A percentile compares a stretch with the other conserved stretches of the same genome.
Evolutionary conservation across 208 protist genomes (phyloP).

Genomic region (Strigomonas culicis): DNA sequence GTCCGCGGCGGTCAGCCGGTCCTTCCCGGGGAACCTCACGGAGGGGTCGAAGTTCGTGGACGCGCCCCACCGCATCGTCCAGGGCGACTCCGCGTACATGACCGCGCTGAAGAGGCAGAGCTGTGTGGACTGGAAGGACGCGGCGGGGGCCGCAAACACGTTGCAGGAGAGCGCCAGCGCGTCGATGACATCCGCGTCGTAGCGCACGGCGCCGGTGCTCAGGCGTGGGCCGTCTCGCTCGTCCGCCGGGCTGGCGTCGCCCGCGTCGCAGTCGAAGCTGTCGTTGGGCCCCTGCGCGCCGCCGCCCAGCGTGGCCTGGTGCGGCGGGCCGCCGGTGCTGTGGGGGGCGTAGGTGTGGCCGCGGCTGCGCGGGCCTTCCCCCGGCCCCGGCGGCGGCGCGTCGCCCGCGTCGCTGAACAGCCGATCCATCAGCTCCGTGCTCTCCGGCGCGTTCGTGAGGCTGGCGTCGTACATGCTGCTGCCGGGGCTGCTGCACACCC

Average conservation of each 20-base stretch:
- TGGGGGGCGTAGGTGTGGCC: too few relatives aligned
- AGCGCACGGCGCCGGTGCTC: slow-evolving; percentile 23
- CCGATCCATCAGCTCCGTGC: not conserved
- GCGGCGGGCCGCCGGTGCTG: too few relatives aligned
- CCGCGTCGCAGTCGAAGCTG: not conserved
- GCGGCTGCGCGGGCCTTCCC: too few relatives aligned
- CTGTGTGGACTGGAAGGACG: slow-evolving; percentile 61
- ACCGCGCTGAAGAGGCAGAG: slow-evolving; percentile 68
- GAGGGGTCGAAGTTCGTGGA: slow-evolving; percentile 26
- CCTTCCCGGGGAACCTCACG: not conserved
- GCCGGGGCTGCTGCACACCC: not conserved
- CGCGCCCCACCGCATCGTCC: slow-evolving; percentile 38
- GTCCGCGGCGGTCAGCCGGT: too few relatives aligned
- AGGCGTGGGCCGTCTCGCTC: slow-evolving; percentile 3
- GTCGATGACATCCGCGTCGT: slow-evolving; percentile 36
- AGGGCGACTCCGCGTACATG: slow-evolving; percentile 60
- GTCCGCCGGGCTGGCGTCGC: not conserved
- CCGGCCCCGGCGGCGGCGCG: too few relatives aligned
- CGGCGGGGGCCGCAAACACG: slow-evolving; percentile 38
- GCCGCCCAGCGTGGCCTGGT: not conserved
- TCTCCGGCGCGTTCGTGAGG: not conserved
- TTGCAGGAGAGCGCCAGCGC: slow-evolving; percentile 52
- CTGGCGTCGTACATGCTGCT: not conserved
- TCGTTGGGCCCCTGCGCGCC: not conserved
- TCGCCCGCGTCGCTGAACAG: not conserved